Evolutionary conservation across 108 stramenopile species (phyloP).

Genomic region (Hondaea fermentalgiana): DNA sequence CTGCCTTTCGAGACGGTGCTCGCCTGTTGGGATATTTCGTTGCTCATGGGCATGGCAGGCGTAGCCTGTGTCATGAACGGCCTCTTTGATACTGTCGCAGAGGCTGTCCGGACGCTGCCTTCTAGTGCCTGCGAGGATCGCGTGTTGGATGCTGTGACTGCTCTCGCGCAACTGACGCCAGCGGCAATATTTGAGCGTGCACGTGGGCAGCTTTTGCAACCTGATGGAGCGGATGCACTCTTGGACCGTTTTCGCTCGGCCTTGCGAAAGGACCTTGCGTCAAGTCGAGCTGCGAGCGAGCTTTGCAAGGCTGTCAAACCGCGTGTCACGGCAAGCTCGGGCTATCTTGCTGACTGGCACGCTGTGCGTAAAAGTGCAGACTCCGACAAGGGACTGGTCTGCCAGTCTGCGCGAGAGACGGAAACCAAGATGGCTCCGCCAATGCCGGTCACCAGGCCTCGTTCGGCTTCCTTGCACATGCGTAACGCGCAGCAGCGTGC

Average conservation of each 20-base stretch:
- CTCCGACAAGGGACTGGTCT: too few species aligned
- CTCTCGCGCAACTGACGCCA: neutral
- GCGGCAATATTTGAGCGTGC: neutral
- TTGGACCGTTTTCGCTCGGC: neutral
- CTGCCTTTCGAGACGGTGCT: neutral
- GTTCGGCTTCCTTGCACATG: neutral
- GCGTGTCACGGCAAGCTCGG: neutral
- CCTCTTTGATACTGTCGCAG: neutral
- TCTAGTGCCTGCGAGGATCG: neutral
- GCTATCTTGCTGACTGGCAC: neutral
- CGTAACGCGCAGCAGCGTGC: neutral
- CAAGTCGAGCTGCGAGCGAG: neutral
- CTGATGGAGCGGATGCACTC: neutral
- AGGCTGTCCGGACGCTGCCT: neutral
- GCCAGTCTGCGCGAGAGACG: too few species aligned
- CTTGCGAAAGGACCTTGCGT: neutral
- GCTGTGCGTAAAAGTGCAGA: neutral
- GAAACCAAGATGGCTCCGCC: too few species aligned
- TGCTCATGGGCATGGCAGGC: neutral
- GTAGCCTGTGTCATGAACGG: neutral
- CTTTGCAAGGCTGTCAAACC: neutral
- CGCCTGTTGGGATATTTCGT: neutral
- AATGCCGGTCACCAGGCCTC: too few species aligned
- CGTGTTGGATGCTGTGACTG: neutral
- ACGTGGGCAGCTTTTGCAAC: neutral